Base-by-base conservation (phyloP, 345 rosid genomes). In the Ceriops tagal region DNA sequence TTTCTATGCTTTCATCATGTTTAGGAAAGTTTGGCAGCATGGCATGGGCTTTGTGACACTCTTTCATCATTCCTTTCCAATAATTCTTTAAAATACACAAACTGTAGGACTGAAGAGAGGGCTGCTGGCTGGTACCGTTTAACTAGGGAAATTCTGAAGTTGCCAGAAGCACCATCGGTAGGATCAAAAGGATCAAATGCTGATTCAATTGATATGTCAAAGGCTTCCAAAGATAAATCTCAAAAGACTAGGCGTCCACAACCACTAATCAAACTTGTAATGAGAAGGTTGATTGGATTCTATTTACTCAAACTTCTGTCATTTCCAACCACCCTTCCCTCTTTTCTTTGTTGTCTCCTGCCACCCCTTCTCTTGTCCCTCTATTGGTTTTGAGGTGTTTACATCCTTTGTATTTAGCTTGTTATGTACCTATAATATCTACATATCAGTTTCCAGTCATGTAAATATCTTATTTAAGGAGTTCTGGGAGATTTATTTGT, bases 121-220 rank as follows among this genome's bases (percentile, higher is more conserved):
- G 99, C 98, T 76, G 86, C 89, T 60, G 98, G 99, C 65, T 96
- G 99, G 99, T 96, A 96, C 62, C 96, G 91, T 63, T 79, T 96
- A 73, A 96, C 99, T 24, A 90, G 99, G 80, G 99, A 92, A 85
- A 89, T 96, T 78, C 79, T 96, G 67, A 96, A 96, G 85, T 71
- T 92, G 77, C 99, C 97, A 64, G 99, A 96, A 75, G 89, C 96
- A 70, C 89, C 97, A 53, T 89, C 97, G 53, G 78, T 83, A 51
- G 82, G 89, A 68, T 76, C 86, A 15, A 89, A 83, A 73, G 89
- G 81, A 61, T 64, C 82, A 27, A 53, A 52, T 73, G 69, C 30
- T 69, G 88, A 85, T 32, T 70, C 83, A 55, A 83, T 62, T 61
- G 86, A 84, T 56, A 49, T 66, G 7, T 79, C 86, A 39, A 86